phyloP scores from a whole-genome alignment of 306 rosid genomes.

The Sicyos baderoa region DNA sequence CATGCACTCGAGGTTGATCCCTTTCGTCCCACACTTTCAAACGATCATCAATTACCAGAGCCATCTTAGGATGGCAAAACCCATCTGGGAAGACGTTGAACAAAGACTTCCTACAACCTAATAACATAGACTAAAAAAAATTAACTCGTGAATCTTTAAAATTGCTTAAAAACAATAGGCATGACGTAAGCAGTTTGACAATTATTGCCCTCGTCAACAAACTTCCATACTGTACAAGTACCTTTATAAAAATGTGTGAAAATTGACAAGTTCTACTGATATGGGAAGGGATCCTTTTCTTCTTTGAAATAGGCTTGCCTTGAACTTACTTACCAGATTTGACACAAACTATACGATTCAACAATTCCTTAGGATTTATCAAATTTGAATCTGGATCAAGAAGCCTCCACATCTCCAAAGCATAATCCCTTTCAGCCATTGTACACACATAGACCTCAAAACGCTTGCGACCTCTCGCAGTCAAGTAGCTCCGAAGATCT shows the following conservation, averaged over 20 bases:
- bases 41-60: slow-evolving; percentile 96
- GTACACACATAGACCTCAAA: slow-evolving; percentile 99
- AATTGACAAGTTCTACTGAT: background rate
- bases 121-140: slow-evolving; percentile 20
- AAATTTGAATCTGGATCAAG: slow-evolving; percentile 96
- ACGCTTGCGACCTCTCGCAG: slow-evolving; percentile 98
- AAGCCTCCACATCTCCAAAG: slow-evolving; percentile 99
- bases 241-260: background rate
- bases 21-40: slow-evolving; percentile 98
- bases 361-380: slow-evolving; percentile 71
- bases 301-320: slow-evolving; percentile 7
- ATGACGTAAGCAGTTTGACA: background rate
- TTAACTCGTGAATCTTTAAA: background rate
- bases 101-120: slow-evolving; percentile 84
- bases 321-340: slow-evolving; percentile 65
- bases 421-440: slow-evolving; percentile 99
- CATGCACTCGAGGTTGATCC: slow-evolving; percentile 97
- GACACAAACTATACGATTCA: slow-evolving; percentile 93
- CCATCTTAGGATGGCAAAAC: slow-evolving; percentile 89
- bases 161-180: slow-evolving; percentile 10
- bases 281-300: background rate
- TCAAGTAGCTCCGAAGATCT: slow-evolving; percentile 93
- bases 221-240: background rate
- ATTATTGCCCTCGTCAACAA: slow-evolving; percentile 7
- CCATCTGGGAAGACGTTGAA: slow-evolving; percentile 91